These are phyloP conservation scores for Omphalea diandra DNA, from an alignment of 441 rosid genomes.

Conservation along the genomic window DNA sequence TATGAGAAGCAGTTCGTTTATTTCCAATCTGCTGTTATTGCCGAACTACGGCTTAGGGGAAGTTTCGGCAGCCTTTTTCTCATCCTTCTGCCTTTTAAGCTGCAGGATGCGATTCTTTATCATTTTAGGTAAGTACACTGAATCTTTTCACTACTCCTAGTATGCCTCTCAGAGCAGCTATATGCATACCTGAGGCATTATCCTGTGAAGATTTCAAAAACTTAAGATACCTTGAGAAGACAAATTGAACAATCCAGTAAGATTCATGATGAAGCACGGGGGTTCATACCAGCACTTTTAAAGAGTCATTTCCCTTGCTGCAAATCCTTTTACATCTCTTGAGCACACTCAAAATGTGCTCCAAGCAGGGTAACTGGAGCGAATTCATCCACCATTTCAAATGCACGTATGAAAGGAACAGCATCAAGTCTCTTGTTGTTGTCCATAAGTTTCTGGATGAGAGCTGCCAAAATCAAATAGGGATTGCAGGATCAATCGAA, in stretches of 20 bases:
- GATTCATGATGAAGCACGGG: background rate
- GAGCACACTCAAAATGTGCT: constrained; percentile 11
- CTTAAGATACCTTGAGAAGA: background rate
- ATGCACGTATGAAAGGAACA: constrained; percentile 14
- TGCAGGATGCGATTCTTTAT: background rate
- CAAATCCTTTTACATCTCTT: constrained; percentile 3
- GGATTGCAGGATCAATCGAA: background rate
- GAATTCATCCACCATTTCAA: constrained; percentile 13
- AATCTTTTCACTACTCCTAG: background rate
- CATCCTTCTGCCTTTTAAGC: no score
- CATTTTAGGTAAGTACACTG: background rate
- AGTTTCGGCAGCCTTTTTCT: no score
- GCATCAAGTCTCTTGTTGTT: constrained; percentile 16
- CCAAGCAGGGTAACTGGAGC: constrained; percentile 9
- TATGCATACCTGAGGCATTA: no score
- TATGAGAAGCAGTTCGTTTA: no score
- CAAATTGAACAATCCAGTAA: background rate
- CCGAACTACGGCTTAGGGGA: no score
- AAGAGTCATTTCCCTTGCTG: background rate
- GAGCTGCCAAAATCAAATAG: background rate
- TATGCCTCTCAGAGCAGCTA: constrained; percentile 12
- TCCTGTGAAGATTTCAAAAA: no score
- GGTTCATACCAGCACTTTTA: background rate
- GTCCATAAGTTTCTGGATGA: constrained; percentile 9
- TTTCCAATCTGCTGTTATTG: no score